Base-by-base conservation (phyloP, 768 basidiomycete genomes). In the Suillus placidus region DNA sequence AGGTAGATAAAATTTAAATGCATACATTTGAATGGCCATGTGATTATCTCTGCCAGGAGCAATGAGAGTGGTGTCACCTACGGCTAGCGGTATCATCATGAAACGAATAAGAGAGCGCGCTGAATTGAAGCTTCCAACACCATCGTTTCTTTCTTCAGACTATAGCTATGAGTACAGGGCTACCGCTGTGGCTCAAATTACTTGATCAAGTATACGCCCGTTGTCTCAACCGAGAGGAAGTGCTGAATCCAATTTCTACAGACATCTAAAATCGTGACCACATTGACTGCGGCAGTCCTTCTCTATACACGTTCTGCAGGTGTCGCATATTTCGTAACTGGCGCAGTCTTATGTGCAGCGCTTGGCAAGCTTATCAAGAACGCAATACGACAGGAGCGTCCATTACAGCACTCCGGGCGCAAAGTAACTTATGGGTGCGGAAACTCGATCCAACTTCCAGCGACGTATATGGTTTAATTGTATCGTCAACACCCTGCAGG, bases 351-450 rank as follows among this genome's bases (percentile, higher is more conserved):
- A 54, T 91, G 89, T 73, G 77, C 81, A 18, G 57, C 85, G 30
- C 81, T 84, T 4, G 90, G 88, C 56, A 91, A 91, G 74, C 60
- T 85, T 5, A 70, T 88, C 56, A 94, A 94, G 72, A 78, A 68
- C 20, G 70, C 82, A 32, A 81, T 94, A 32, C 82, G 85, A 42
- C 92, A 94, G 72, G 84, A 86, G 30, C 84, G 92, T 45, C 92
- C 90, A 6, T 67, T 74, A 40, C 71, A 78, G 30, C 32, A 73
- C 78, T 43, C 77, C 72, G 69, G 72, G 52, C 76, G 77, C 52
- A 91, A 88, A 72, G 78, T 79, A 61, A 80, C 87, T 4, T 94
- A 90, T 72, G 92, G 92, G 92, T 93, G 71, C 58, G 85, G 13
- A 8, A n/a, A 38, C 30, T 57, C 30, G 42, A 63, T 54, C n/a